Evolutionary conservation across 257 asterid genomes (phyloP), one percentile per base, ranked within the genome.

Genomic region (Solanum chiquidenum): DNA sequence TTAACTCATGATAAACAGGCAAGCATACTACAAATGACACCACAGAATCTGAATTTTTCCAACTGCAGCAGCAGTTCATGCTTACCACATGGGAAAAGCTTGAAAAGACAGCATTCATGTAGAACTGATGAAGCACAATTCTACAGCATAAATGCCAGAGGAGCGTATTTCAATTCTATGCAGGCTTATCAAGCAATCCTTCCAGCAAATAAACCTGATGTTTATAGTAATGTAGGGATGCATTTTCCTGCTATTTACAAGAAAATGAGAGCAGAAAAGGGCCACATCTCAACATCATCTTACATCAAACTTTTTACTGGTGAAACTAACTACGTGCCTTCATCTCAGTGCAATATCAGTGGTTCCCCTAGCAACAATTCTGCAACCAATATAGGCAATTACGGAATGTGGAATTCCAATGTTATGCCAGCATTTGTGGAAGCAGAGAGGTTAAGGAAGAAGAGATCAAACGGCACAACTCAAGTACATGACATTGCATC

Each of bases 1-100:
- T 91, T 82, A 74, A 93, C 97, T 77, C 96, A 90, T 34, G 98
- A 94, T 83, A 93, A 95, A 92, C 96, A 91, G 91, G 92, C 84
- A 25, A 91, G 85, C 88, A 69, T 76, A 29, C 89, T 71, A 83
- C 92, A 89, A 86, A 89, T 86, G 87, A 86, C 89, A 74, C 87
- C 88, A 68, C 91, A 87, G 88, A 90, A 90, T 80, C 90, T 87
- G 12, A 89, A 88, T 85, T 72, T 71, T 76, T 92, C 93, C 87
- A 88, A 86, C 77, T 79, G 90, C 91, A 90, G 93, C 91, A 91
- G 86, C 87, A 86, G 89, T 71, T 46, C 89, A 46, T 91, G 80
- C 89, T 90, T 91, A 86, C 89, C 86, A 62, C 91, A 90, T 85
- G 89, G 83, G 77, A 90, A 89, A 42, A 91, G 90, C 87, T 34